Base-by-base conservation (phyloP, 441 rosid genomes). In the Erodium trifolium region DNA sequence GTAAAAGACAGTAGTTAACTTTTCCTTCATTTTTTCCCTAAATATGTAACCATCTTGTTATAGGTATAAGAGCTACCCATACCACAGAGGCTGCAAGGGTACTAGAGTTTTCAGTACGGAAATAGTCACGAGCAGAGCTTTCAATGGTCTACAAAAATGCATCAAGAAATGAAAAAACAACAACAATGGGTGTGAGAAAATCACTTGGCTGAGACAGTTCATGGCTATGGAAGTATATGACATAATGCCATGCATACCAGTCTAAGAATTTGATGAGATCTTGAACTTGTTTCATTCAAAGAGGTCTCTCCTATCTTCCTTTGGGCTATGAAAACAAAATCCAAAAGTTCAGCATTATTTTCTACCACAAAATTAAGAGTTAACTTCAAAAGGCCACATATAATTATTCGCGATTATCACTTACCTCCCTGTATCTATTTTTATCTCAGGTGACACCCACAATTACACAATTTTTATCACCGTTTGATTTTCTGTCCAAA, bases 181-280 rank as follows among this genome's bases (percentile, higher is more conserved):
- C 5, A 45, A 45, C 13, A 47, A 47, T 47, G 16, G 5, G 64
- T 57, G 11, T 14, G 31, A 59, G 31, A 59, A 19, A 59, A 18
- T 12, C 34, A 41, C 17, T 49, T n/a, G 18, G 31, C 65, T 23
- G 29, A 60, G 10, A 23, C 65, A 60, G 35, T 27, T 60, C 31
- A 60, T 60, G n/a, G 19, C 10, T 27, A 70, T 66, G 71, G 35
- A 35, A 66, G 55, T 23, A 12, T 59, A 68, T 27, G 23, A 68
- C 81, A 68, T 71, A 76, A 67, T 34, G 66, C 67, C n/a, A 69
- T 51, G 69, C 69, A 27, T 88, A 95, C 99, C 96, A 95, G 70
- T 83, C 89, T 91, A 77, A 91, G 76, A 77, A 92, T 91, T 86
- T 95, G 97, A 82, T 94, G 98, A 70, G 99, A 94, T 81, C 98